Base-by-base conservation (phyloP, 2,329 filamentous ascomycete species). In the Myriangium duriaei region DNA sequence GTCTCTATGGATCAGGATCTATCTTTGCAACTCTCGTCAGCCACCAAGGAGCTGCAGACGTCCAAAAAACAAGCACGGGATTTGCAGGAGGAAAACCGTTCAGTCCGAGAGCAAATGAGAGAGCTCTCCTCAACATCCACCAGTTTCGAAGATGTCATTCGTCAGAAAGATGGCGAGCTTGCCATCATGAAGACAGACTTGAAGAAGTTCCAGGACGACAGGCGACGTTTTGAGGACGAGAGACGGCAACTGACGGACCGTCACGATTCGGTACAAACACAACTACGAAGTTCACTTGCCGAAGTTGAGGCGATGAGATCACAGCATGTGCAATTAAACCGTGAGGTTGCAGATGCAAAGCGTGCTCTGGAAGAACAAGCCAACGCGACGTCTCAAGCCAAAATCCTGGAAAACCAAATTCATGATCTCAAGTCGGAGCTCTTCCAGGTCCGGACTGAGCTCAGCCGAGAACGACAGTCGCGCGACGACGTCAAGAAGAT, bases 91-190 rank as follows among this genome's bases (percentile, higher is more conserved):
- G 88, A 98, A 53, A 92, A 93, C 48, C 73, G 76, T 10, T 76
- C 81, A 31, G 74, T 93, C 32, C 80, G 92, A 38, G 75, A 86
- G 49, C 86, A 95, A 51, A 76, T 98, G 37, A 73, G 81, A 0
- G 79, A 94, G 47, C 67, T 98, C 12, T 91, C 91, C 0, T 78
- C 84, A 34, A 95, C 88, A 0, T 94, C 88, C 1, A 92, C 86
- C 0, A 85, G 87, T 53, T 96, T 94, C 47, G 91, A 98, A 59
- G 88, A 96, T 50, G 72, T 96, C 30, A 81, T 98, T 15, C 74
- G 86, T 15, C 79, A 82, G 42, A 98, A 96, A 57, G 91, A 98
- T 55, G 94, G 87, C 56, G 92, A 98, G 54, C 67, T 98, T 13
- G 72, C 80, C 1, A 71, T 96, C 32, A 69, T 96, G 21, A 84